Evolutionary conservation across 2,329 filamentous ascomycete species (phyloP).

Genomic region (Xylaria sp.): DNA sequence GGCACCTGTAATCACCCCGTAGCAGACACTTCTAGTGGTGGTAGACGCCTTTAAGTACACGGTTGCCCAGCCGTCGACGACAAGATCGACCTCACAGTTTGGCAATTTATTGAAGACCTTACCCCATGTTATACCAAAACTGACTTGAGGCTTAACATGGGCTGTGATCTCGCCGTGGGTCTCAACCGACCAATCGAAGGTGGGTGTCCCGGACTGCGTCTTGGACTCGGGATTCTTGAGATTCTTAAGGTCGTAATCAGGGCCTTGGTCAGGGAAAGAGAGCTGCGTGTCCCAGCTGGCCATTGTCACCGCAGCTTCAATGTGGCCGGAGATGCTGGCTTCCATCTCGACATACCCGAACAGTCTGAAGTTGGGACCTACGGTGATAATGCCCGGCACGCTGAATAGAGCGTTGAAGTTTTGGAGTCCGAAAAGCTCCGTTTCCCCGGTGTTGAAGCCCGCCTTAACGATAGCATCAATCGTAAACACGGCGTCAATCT

Average conservation of each 20-base stretch:
- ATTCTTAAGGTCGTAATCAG: slow-evolving; percentile 19
- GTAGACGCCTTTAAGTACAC: slow-evolving; percentile 1
- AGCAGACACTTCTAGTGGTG: slow-evolving; percentile 8
- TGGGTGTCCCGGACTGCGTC: slow-evolving; percentile 1
- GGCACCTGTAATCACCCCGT: slow-evolving; percentile 14
- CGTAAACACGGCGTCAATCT: slow-evolving; percentile 42
- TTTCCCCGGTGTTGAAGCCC: slow-evolving; percentile 38
- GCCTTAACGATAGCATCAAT: slow-evolving; percentile 44
- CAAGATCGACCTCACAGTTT: slow-evolving; percentile 8
- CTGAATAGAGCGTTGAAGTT: slow-evolving; percentile 47
- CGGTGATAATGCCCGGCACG: slow-evolving; percentile 48
- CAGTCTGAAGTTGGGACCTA: slow-evolving; percentile 45
- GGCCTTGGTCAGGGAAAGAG: slow-evolving; percentile 12
- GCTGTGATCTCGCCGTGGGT: not conserved
- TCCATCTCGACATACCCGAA: slow-evolving; percentile 7
- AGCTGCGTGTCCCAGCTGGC: slow-evolving; percentile 20
- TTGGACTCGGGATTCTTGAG: not conserved
- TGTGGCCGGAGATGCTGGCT: not conserved
- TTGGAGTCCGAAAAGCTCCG: slow-evolving; percentile 40
- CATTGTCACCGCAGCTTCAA: slow-evolving; percentile 19
- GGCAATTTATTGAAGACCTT: slow-evolving; percentile 10
- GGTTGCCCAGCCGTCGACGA: slow-evolving; percentile 13
- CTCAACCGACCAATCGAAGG: slow-evolving; percentile 1
- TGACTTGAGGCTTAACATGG: slow-evolving; percentile 14
- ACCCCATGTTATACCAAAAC: slow-evolving; percentile 10